phyloP scores from a whole-genome alignment of 495 filamentous ascomycete genomes.

The Daldinia loculata region DNA sequence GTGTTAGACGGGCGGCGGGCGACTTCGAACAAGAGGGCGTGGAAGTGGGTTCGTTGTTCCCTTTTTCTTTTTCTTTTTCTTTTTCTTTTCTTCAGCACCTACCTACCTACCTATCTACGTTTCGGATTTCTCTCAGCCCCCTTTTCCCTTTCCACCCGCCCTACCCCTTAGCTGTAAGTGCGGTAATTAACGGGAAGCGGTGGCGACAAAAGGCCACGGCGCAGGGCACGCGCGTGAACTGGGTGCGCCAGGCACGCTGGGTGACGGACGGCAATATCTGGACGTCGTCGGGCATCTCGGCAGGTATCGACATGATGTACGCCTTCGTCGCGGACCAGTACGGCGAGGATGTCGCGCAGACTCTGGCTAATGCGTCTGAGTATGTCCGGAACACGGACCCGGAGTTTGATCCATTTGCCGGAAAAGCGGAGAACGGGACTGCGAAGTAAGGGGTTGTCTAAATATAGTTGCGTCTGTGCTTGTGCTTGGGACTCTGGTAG shows the following conservation, averaged over 20 bases:
- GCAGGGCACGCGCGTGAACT: conserved; percentile 58
- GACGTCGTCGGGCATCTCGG: conserved; percentile 66
- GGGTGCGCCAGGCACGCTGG: conserved; percentile 72
- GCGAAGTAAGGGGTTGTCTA: neutral
- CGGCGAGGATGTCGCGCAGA: conserved; percentile 47
- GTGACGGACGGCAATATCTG: conserved; percentile 72
- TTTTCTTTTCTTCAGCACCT: neutral
- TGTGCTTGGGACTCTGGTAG: neutral
- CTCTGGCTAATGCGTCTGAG: conserved; percentile 44
- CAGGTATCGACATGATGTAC: conserved; percentile 72
- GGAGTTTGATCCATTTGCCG: conserved; percentile 50
- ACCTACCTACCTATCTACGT: neutral
- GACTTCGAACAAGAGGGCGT: conserved; percentile 63
- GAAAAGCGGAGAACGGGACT: neutral
- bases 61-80: neutral
- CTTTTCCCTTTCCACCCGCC: neutral
- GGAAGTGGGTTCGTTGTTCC: conserved; percentile 45
- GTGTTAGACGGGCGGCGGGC: conserved; percentile 66
- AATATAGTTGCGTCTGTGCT: neutral
- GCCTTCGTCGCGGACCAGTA: conserved; percentile 60
- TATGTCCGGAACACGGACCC: conserved; percentile 49
- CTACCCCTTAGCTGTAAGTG: neutral
- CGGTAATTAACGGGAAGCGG: neutral
- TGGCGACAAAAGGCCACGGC: conserved; percentile 40
- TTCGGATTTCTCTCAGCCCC: neutral